Evolutionary conservation across 192 early-diverging fungal genomes (phyloP).

Genomic region (Dissophora globulifera): DNA sequence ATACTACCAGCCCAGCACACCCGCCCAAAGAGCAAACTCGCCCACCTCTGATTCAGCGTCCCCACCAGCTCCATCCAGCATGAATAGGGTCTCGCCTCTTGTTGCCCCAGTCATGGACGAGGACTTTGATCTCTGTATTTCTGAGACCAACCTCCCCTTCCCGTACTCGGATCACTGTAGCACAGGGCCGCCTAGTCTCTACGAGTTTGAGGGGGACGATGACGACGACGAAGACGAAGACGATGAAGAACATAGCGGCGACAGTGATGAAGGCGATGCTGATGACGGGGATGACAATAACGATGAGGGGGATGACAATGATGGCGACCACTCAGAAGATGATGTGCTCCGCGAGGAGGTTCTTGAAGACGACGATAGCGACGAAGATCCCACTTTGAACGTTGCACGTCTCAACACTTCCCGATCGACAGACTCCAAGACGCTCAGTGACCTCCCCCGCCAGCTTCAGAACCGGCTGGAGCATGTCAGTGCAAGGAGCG

Average conservation of each 20-base stretch:
- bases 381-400: background rate
- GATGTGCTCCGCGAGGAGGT: too few species aligned
- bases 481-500: background rate
- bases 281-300: background rate
- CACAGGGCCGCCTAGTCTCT: conserved; percentile 47
- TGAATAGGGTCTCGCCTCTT: conserved; percentile 23
- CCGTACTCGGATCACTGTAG: conserved; percentile 53
- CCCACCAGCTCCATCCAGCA: background rate
- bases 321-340: too few species aligned
- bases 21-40: background rate
- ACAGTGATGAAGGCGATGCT: conserved; percentile 4
- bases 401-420: background rate
- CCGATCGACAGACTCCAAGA: background rate
- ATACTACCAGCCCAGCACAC: background rate
- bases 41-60: background rate
- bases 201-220: conserved; percentile 27
- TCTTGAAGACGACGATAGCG: conserved; percentile 6
- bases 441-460: conserved; percentile 17
- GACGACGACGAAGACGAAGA: conserved; percentile 19
- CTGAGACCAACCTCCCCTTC: conserved; percentile 49
- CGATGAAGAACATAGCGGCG: conserved; percentile 8
- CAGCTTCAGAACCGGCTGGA: conserved; percentile 34
- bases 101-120: conserved; percentile 40
- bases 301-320: background rate
- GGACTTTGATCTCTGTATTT: conserved; percentile 51